Evolutionary conservation across 495 filamentous ascomycete species (phyloP).

Genomic region (Arthonia radiata): DNA sequence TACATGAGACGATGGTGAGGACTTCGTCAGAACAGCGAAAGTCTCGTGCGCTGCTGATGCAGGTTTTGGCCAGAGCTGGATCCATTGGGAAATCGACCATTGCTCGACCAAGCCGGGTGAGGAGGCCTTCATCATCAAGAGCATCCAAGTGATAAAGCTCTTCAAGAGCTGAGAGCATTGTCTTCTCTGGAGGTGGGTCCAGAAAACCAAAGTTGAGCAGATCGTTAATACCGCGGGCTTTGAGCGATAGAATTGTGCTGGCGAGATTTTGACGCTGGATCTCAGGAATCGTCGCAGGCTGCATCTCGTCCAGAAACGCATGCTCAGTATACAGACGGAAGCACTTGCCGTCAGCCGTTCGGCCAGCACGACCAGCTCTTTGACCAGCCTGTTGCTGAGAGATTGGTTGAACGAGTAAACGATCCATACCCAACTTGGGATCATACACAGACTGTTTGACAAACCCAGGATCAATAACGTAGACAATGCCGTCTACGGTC

Average conservation of each 20-base stretch:
- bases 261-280: slow-evolving; percentile 94
- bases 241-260: slow-evolving; percentile 89
- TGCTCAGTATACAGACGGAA: slow-evolving; percentile 91
- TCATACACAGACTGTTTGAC: slow-evolving; percentile 97
- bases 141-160: slow-evolving; percentile 83
- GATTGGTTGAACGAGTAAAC: slow-evolving; percentile 80
- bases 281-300: slow-evolving; percentile 84
- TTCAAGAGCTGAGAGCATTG: slow-evolving; percentile 88
- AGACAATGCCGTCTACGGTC: slow-evolving; percentile 93
- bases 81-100: slow-evolving; percentile 98
- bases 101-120: slow-evolving; percentile 79
- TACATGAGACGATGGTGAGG: slow-evolving; percentile 85
- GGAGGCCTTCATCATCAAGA: slow-evolving; percentile 83
- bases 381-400: slow-evolving; percentile 95
- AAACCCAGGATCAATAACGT: slow-evolving; percentile 91
- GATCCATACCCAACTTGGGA: slow-evolving; percentile 93
- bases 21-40: slow-evolving; percentile 82
- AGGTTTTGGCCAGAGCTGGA: slow-evolving; percentile 65
- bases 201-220: slow-evolving; percentile 96
- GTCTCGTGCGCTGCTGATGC: slow-evolving; percentile 71
- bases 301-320: slow-evolving; percentile 90
- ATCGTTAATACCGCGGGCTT: slow-evolving; percentile 98
- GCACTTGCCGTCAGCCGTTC: slow-evolving; percentile 90
- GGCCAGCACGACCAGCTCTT: slow-evolving; percentile 70
- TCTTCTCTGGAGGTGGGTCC: slow-evolving; percentile 92